Evolutionary conservation across 495 filamentous ascomycete species (phyloP), one percentile per base, ranked within the genome.

Genomic region (Neurospora sp.): DNA sequence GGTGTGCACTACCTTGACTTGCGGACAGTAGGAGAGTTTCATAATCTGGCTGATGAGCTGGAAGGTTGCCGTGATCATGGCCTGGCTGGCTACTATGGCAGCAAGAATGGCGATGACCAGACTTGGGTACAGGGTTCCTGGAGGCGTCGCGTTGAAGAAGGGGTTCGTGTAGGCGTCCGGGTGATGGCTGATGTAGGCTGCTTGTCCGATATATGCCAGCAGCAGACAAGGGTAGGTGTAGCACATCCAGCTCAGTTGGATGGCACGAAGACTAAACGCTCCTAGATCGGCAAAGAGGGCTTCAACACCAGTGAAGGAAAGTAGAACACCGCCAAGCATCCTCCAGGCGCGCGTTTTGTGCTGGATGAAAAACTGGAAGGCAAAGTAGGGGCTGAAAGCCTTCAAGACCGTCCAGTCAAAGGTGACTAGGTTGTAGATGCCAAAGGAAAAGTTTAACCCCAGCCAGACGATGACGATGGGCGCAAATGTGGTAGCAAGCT

Each of bases 391-490:
- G 37, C 84, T 89, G 77, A 94, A 93, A 0, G 91, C 92, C 78
- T 89, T 89, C 35, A 93, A 81, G 18, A 94, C 90, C 1, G 85
- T 83, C 39, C 89, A 82, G 77, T 93, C 92, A 72, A 87, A 88
- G n/a, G 84, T 81, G 18, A 80, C 85, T 10, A 93, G 82, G 75
- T 92, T 91, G 83, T 93, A 92, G 62, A 93, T 91, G 5, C 92
- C 92, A 79, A 90, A 92, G 3, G 76, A 77, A 27, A 85, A 79
- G 76, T 93, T 92, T 76, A 93, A 89, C 2, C 82, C 81, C 3
- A 94, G 87, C 92, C 92, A 94, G 23, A 92, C 75, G 44, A 93
- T 88, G 69, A 94, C 87, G 27, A 94, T 89, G 3, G 92, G 92
- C 1, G 92, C 90, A 75, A 93, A 94, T 0, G 86, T 77, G 40